Percentiles rank a stretch among this genome's conserved stretches.
Evolutionary conservation across 2,329 filamentous ascomycete genomes (phyloP).

Genomic region (Penicillium vulpinum): DNA sequence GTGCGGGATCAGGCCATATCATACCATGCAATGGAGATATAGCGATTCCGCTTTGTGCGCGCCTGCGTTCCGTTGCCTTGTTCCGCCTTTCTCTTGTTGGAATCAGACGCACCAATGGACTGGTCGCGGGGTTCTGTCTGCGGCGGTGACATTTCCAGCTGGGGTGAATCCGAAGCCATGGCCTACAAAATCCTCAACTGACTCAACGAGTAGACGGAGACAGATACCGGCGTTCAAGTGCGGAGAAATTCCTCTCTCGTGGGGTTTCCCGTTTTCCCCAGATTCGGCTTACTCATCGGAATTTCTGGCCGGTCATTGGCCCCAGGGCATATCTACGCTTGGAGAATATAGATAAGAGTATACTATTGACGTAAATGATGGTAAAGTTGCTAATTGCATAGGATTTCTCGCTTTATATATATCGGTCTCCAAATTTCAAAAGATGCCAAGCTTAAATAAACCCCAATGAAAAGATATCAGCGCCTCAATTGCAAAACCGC

Average conservation of each 20-base stretch:
- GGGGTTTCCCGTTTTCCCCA: constrained; percentile 37
- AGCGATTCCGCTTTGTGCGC: constrained; percentile 65
- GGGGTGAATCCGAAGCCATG: constrained; percentile 40
- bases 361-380: not conserved
- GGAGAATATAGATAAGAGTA: not conserved
- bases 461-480: not conserved
- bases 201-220: constrained; percentile 7
- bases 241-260: constrained; percentile 40
- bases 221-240: constrained; percentile 26
- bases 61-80: constrained; percentile 49
- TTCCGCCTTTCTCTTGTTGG: constrained; percentile 46
- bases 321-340: not conserved
- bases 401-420: too few species aligned
- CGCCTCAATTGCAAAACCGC: not conserved
- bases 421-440: too few species aligned
- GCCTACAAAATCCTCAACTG: not conserved
- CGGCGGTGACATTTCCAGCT: constrained; percentile 28
- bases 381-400: not conserved
- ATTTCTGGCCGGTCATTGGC: constrained; percentile 12
- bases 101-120: constrained; percentile 26
- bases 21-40: constrained; percentile 67
- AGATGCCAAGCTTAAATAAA: not conserved
- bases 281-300: constrained; percentile 30
- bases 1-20: constrained; percentile 27
- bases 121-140: constrained; percentile 27